phyloP scores from a whole-genome alignment of 805 yeast species.

The Saccharomycopsis javanensis region DNA sequence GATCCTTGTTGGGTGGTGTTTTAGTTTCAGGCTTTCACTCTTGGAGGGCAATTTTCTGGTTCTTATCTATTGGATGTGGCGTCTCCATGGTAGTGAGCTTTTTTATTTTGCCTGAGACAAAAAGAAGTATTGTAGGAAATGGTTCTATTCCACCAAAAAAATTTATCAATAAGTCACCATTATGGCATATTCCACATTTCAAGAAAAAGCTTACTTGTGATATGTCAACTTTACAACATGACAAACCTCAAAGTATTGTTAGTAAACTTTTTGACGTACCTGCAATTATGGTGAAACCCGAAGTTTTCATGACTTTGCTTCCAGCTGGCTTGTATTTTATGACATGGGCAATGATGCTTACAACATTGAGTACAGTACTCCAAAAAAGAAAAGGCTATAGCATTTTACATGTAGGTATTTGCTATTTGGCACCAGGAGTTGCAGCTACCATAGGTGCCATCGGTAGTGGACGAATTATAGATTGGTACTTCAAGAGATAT shows the following conservation, averaged over 20 bases:
- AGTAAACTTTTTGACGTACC: constrained; percentile 15
- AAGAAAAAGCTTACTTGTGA: constrained; percentile 28
- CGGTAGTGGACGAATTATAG: constrained; percentile 45
- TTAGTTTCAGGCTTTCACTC: constrained; percentile 38
- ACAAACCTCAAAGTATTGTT: background rate
- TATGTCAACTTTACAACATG: constrained; percentile 20
- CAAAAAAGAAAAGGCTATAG: constrained; percentile 40
- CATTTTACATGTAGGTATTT: constrained; percentile 53
- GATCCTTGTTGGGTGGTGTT: constrained; percentile 58
- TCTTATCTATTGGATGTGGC: constrained; percentile 58
- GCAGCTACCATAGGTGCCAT: constrained; percentile 57
- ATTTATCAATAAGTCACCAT: constrained; percentile 36
- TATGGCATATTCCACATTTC: constrained; percentile 28
- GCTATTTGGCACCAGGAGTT: constrained; percentile 67
- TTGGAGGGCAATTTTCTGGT: constrained; percentile 79
- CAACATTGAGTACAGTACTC: constrained; percentile 52
- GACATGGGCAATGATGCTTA: constrained; percentile 59
- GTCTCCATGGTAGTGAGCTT: constrained; percentile 28
- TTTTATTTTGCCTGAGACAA: constrained; percentile 62
- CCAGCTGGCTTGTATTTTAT: constrained; percentile 59
- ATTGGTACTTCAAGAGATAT: constrained; percentile 35
- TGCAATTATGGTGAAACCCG: constrained; percentile 16
- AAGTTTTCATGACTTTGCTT: constrained; percentile 20
- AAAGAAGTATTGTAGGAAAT: constrained; percentile 63
- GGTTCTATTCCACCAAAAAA: constrained; percentile 49